A percentile compares a stretch with the other conserved stretches of the same genome.
These are phyloP conservation scores for Phalaenopsis hybrid DNA, from an alignment of 116 monocot genomes.

Conservation along the genomic window DNA sequence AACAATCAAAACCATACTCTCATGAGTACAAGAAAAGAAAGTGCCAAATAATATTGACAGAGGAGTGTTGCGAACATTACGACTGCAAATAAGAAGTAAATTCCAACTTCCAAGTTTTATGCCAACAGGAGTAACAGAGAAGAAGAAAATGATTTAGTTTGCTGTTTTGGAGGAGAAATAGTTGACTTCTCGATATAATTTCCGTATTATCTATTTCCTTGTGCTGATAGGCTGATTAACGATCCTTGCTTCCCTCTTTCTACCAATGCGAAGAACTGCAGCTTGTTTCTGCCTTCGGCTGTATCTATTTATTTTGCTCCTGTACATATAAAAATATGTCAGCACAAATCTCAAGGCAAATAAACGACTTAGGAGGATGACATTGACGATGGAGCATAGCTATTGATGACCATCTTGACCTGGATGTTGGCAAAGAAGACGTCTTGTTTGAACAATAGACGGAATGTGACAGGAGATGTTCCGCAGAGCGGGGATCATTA, in stretches of 20 bases:
- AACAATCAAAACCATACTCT: not conserved
- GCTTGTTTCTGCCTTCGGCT: slow-evolving; percentile 4
- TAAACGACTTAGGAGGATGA: too few species aligned
- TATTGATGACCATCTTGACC: too few species aligned
- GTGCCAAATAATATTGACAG: not conserved
- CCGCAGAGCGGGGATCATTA: too few species aligned
- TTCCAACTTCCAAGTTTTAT: not conserved
- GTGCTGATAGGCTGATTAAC: not conserved
- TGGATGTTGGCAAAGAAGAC: too few species aligned
- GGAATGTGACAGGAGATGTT: too few species aligned
- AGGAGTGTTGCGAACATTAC: not conserved
- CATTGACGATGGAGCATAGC: too few species aligned
- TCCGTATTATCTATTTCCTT: not conserved
- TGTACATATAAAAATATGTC: too few species aligned
- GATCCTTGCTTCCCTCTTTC: slow-evolving; percentile 1
- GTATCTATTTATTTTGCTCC: slow-evolving; percentile 4
- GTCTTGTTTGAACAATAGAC: too few species aligned
- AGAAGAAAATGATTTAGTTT: not conserved
- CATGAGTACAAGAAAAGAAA: not conserved
- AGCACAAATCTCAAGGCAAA: too few species aligned
- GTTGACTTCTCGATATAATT: not conserved
- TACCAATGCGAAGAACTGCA: not conserved
- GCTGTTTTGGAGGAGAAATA: too few species aligned
- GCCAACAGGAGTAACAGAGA: not conserved
- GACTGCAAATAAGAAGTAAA: not conserved